Base-by-base conservation (phyloP, 305 asterid genomes). In the Caryopteris hybrid region DNA sequence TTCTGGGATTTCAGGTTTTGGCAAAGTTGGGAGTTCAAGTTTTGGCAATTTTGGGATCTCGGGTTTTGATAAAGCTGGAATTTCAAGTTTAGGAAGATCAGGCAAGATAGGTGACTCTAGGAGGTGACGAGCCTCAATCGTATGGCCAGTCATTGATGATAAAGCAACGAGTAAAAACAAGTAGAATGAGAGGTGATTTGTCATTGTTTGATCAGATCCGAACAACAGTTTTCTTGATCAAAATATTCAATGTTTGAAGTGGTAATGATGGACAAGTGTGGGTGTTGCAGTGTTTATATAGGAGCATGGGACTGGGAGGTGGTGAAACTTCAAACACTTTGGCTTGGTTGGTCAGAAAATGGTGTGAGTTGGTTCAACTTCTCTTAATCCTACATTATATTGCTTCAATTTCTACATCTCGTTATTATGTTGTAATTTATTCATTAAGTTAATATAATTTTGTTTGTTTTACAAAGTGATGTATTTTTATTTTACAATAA, bases 21-120 rank as follows among this genome's bases (percentile, higher is more conserved):
- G 22, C 7, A n/a, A 0, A 11, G 41, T 4, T 13, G 54, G 68
- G 25, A 39, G 12, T 21, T 58, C 67, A 8, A 42, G 61, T 11
- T 33, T 54, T 9, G 61, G 61, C 22, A 64, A 2, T 3, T 13
- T 5, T 0, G 69, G 70, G 14, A 66, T 2, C n/a, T 68, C 66
- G 0, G 67, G 74, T 34, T 69, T 69, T 14, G 74, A 59, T 7
- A 68, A 0, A 4, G 21, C 16, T 2, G 73, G 73, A 1, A 57
- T 2, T 8, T 66, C 71, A 0, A 42, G 50, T 6, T 64, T 64
- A 87, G 89, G 86, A 72, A 88, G 85, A 33, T 84, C 90, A 14
- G 94, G 27, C 57, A 51, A 12, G 36, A 18, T 10, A 18, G 59
- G 59, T 14, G 8, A 13, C 33, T 70, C 77, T 8, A 72, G 66